These are phyloP conservation scores for Penicillium maclennaniae DNA, from an alignment of 495 filamentous ascomycete genomes.

Conservation along the genomic window DNA sequence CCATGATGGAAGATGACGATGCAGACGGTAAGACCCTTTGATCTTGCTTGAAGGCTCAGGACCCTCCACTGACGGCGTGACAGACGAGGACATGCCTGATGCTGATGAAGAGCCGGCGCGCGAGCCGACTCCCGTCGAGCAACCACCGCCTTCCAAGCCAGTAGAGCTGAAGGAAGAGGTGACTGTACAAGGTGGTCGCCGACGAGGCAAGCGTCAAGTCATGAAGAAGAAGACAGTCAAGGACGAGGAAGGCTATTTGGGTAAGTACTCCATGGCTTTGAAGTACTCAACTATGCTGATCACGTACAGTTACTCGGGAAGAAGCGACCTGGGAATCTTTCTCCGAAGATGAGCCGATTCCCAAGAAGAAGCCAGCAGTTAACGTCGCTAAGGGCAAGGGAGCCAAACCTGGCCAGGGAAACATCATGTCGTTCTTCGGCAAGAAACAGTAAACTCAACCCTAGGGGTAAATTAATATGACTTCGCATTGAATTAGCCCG, in stretches of 20 bases:
- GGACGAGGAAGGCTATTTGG: slow-evolving; percentile 92
- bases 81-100: slow-evolving; percentile 49
- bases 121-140: slow-evolving; percentile 50
- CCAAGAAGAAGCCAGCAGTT: slow-evolving; percentile 56
- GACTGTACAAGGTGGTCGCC: slow-evolving; percentile 57
- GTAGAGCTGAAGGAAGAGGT: slow-evolving; percentile 41
- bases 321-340: slow-evolving; percentile 93
- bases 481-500: slow-evolving; percentile 1
- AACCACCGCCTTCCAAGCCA: slow-evolving; percentile 37
- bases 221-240: slow-evolving; percentile 87
- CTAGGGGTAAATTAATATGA: neutral
- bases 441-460: slow-evolving; percentile 59
- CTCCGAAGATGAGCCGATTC: slow-evolving; percentile 81
- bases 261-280: slow-evolving; percentile 44
- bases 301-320: slow-evolving; percentile 74
- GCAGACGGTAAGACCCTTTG: slow-evolving; percentile 19
- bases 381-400: slow-evolving; percentile 57
- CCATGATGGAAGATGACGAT: slow-evolving; percentile 88
- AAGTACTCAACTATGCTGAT: slow-evolving; percentile 15
- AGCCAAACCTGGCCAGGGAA: slow-evolving; percentile 69
- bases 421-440: slow-evolving; percentile 89
- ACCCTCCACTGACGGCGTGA: slow-evolving; percentile 5
- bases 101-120: slow-evolving; percentile 41
- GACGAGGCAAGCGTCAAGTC: slow-evolving; percentile 75
- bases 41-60: neutral